These are phyloP conservation scores for Cordyceps tenuipes DNA, from an alignment of 2,329 filamentous ascomycete genomes.

Conservation along the genomic window DNA sequence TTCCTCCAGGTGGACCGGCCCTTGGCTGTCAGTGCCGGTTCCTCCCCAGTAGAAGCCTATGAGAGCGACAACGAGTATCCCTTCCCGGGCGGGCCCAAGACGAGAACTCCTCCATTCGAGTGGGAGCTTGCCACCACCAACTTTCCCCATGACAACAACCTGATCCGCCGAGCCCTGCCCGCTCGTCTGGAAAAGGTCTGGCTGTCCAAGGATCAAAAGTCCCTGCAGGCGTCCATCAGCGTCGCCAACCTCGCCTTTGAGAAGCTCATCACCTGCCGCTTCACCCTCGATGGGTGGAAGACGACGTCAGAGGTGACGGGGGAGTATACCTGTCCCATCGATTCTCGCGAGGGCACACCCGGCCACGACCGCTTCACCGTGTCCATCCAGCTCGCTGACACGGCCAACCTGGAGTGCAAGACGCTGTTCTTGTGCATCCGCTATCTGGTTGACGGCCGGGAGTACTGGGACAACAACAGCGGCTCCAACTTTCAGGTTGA, in stretches of 20 bases:
- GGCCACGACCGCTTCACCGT: constrained; percentile 88
- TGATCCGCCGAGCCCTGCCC: constrained; percentile 52
- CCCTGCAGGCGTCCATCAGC: constrained; percentile 70
- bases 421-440: constrained; percentile 87
- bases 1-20: constrained; percentile 91
- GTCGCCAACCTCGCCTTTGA: constrained; percentile 86
- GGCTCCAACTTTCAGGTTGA: constrained; percentile 87
- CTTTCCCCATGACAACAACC: constrained; percentile 57
- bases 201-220: constrained; percentile 81
- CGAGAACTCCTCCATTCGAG: constrained; percentile 52
- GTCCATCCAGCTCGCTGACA: constrained; percentile 84
- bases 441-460: constrained; percentile 74
- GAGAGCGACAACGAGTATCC: constrained; percentile 87
- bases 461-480: constrained; percentile 94
- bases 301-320: constrained; percentile 89
- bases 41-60: constrained; percentile 82
- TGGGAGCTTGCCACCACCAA: constrained; percentile 85
- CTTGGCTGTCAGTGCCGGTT: constrained; percentile 89
- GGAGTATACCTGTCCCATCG: constrained; percentile 77
- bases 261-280: constrained; percentile 82
- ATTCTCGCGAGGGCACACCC: constrained; percentile 53
- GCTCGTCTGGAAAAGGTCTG: constrained; percentile 81
- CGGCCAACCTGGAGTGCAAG: constrained; percentile 85
- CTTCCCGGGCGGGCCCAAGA: constrained; percentile 51
- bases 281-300: constrained; percentile 98